phyloP scores from a whole-genome alignment of 768 basidiomycete genomes.

The Trametes cubensis region DNA sequence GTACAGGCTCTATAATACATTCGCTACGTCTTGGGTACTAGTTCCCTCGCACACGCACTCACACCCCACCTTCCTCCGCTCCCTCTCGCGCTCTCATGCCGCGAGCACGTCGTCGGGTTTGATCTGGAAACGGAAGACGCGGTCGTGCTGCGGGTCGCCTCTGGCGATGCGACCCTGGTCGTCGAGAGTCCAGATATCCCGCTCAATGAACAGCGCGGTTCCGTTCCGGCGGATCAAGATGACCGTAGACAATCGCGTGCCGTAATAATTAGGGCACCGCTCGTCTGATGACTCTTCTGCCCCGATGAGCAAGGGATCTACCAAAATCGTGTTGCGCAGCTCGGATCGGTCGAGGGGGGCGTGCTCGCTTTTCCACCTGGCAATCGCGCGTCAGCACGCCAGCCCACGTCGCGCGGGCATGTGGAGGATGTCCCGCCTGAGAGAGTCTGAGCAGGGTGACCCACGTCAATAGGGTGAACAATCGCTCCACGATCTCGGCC shows the following conservation, averaged over 20 bases:
- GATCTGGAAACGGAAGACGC: constrained; percentile 30
- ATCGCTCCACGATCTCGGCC: constrained; percentile 52
- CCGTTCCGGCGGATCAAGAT: constrained; percentile 65
- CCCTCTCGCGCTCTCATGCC: not conserved
- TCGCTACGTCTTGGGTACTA: constrained; percentile 6
- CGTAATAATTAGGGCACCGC: constrained; percentile 45
- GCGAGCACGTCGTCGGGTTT: constrained; percentile 5
- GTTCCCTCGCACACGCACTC: constrained; percentile 2
- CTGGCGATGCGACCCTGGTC: constrained; percentile 37
- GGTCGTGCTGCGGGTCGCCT: constrained; percentile 25
- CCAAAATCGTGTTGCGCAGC: constrained; percentile 64
- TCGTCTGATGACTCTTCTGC: constrained; percentile 5
- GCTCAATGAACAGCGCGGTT: constrained; percentile 66
- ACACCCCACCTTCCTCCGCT: constrained; percentile 19
- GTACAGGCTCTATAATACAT: constrained; percentile 20
- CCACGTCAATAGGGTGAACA: constrained; percentile 73
- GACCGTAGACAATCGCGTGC: constrained; percentile 74
- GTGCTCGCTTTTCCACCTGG: constrained; percentile 27
- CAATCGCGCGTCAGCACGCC: not conserved
- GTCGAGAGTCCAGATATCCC: constrained; percentile 63
- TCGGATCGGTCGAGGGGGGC: constrained; percentile 53
- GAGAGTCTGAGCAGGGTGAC: constrained; percentile 36
- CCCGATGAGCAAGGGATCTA: constrained; percentile 50
- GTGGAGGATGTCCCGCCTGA: constrained; percentile 2
- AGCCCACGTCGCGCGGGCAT: constrained; percentile 4